Evolutionary conservation across 352 stramenopile genomes (phyloP).

Genomic region (Globisporangium perplexum): DNA sequence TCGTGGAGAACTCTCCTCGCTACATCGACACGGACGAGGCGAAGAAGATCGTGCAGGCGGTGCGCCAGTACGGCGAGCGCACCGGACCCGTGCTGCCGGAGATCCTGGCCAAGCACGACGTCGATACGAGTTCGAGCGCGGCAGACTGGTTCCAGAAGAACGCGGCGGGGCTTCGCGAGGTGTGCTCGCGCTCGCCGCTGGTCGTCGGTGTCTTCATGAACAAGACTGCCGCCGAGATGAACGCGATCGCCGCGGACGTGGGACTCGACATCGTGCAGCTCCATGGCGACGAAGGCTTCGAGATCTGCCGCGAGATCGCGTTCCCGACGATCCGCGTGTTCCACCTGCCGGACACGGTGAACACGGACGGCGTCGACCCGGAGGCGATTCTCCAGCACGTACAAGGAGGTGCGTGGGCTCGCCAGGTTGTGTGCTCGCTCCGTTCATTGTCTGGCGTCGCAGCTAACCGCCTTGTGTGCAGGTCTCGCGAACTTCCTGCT

Average conservation of each 20-base stretch:
- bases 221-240: slow-evolving; percentile 91
- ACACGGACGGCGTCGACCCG: slow-evolving; percentile 64
- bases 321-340: slow-evolving; percentile 92
- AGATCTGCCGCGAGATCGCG: slow-evolving; percentile 72
- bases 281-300: slow-evolving; percentile 94
- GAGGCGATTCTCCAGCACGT: slow-evolving; percentile 71
- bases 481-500: slow-evolving; percentile 88
- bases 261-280: slow-evolving; percentile 97
- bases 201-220: slow-evolving; percentile 97
- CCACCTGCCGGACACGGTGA: slow-evolving; percentile 86
- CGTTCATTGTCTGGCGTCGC: neutral
- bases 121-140: slow-evolving; percentile 14
- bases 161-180: slow-evolving; percentile 49
- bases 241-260: slow-evolving; percentile 77
- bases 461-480: neutral
- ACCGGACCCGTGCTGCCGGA: slow-evolving; percentile 49
- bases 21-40: slow-evolving; percentile 80
- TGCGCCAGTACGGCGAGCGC: slow-evolving; percentile 94
- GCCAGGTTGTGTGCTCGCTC: neutral
- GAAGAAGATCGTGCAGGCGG: slow-evolving; percentile 87
- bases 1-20: slow-evolving; percentile 91
- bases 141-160: slow-evolving; percentile 82
- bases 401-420: slow-evolving; percentile 19
- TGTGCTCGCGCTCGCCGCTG: slow-evolving; percentile 73
- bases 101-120: slow-evolving; percentile 28